Evolutionary conservation across 805 yeast genomes (phyloP).

Genomic region (Lachancea thermotolerans): DNA sequence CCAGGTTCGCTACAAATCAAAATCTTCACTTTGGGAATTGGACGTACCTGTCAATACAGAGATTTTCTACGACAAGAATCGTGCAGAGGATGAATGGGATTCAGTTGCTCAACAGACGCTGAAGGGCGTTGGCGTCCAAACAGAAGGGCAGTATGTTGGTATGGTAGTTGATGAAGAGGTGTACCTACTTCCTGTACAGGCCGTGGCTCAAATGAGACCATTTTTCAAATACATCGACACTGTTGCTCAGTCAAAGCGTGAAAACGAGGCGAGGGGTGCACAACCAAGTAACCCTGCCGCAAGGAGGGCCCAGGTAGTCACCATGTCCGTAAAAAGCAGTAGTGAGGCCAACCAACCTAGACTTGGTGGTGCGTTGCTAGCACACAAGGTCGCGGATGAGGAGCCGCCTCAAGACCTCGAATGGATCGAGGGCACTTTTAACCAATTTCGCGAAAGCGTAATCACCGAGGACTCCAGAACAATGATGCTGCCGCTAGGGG

Average conservation of each 20-base stretch:
- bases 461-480: constrained; percentile 18
- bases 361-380: constrained; percentile 61
- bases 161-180: constrained; percentile 43
- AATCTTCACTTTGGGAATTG: constrained; percentile 61
- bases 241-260: constrained; percentile 1
- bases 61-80: constrained; percentile 58
- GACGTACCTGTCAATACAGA: constrained; percentile 67
- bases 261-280: constrained; percentile 34
- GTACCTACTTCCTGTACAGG: constrained; percentile 57
- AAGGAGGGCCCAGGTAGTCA: constrained; percentile 57
- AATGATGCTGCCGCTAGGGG: constrained; percentile 22
- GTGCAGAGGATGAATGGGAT: constrained; percentile 56
- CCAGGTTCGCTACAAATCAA: constrained; percentile 50
- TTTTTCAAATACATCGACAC: constrained; percentile 69
- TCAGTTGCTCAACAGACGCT: constrained; percentile 53
- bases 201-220: constrained; percentile 75
- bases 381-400: constrained; percentile 57
- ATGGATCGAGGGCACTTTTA: constrained; percentile 40
- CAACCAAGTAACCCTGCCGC: constrained; percentile 31
- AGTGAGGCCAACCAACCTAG: constrained; percentile 51
- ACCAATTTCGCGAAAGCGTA: constrained; percentile 23
- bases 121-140: constrained; percentile 58
- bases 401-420: constrained; percentile 41
- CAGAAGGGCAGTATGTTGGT: constrained; percentile 48
- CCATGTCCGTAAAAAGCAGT: constrained; percentile 64